Evolutionary conservation across 164 flowering plant genomes (phyloP).

Genomic region (Echeveria elegans): DNA sequence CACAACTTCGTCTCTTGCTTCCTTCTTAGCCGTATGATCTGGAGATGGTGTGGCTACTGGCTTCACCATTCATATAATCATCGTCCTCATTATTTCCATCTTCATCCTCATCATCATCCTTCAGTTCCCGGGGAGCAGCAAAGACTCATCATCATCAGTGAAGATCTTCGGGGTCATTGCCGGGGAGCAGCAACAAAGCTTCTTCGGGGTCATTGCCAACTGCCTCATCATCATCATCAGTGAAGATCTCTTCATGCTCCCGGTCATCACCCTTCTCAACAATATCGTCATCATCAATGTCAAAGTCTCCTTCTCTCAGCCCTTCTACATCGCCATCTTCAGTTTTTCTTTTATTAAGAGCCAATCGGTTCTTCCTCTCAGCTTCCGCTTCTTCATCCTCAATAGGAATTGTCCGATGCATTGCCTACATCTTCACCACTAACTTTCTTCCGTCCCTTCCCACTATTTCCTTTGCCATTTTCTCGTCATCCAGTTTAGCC

Average conservation of each 20-base stretch:
- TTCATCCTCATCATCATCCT: conserved; percentile 77
- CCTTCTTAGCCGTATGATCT: conserved; percentile 60
- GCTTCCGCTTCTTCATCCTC: conserved; percentile 20
- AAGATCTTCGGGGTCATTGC: neutral
- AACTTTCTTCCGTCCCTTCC: no score
- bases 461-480: no score
- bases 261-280: conserved; percentile 70
- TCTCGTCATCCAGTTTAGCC: no score
- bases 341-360: no score
- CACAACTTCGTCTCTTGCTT: conserved; percentile 69
- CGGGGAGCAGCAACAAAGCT: no score
- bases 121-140: conserved; percentile 13
- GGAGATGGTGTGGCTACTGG: conserved; percentile 40
- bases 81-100: conserved; percentile 72
- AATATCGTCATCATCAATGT: conserved; percentile 80
- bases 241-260: neutral
- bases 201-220: no score
- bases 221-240: conserved; percentile 20
- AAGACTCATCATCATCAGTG: neutral
- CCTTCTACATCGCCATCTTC: no score
- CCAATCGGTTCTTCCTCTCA: neutral
- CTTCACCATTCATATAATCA: conserved; percentile 77
- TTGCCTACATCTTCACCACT: no score
- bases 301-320: no score
- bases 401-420: no score